Evolutionary conservation across 2,329 filamentous ascomycete species (phyloP), one percentile per base, ranked within the genome.

Genomic region (Pseudopithomyces maydicus): DNA sequence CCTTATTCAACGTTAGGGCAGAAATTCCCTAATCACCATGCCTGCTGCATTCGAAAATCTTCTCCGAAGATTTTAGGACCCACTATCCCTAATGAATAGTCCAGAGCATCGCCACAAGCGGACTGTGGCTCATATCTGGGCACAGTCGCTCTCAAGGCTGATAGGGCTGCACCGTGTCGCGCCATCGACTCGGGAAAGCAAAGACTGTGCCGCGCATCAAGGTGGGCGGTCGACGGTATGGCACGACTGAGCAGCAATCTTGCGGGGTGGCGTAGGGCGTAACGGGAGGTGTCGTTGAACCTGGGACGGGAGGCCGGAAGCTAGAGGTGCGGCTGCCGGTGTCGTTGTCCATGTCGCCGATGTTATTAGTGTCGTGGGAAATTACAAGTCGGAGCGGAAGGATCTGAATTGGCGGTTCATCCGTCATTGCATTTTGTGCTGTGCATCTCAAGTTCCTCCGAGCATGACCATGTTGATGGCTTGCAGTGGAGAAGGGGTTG

Each of bases 101-200:
- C 26, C 26, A 47, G 29, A 20, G 23, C 12, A 35, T 38, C 38
- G 46, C 46, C 33, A 39, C 46, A 48, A 26, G 46, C 46, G 33
- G 19, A 39, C 32, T 29, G 46, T 48, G 46, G 46, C 46, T 33
- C 35, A n/a, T 48, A 33, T 33, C 11, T 17, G 33, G 11, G 44
- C 29, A 47, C 44, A 47, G 44, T 45, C 33, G 38, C 19, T 38
- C 19, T 48, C 46, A 29, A 48, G 46, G 46, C 46, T 36, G 46
- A 48, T 48, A 48, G 46, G 32, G 33, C 46, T 48, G 15, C 22
- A 15, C 19, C 38, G 11, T 17, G 12, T 39, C 15, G 32, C 46
- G 33, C 46, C 33, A 38, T 38, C 19, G 19, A 33, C 19, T 20
- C 38, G 33, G 35, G 7, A 38, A 26, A 48, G 11, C 32, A 26